Evolutionary conservation across 2,329 filamentous ascomycete species (phyloP).

Genomic region (Botrytis hyacinthi): DNA sequence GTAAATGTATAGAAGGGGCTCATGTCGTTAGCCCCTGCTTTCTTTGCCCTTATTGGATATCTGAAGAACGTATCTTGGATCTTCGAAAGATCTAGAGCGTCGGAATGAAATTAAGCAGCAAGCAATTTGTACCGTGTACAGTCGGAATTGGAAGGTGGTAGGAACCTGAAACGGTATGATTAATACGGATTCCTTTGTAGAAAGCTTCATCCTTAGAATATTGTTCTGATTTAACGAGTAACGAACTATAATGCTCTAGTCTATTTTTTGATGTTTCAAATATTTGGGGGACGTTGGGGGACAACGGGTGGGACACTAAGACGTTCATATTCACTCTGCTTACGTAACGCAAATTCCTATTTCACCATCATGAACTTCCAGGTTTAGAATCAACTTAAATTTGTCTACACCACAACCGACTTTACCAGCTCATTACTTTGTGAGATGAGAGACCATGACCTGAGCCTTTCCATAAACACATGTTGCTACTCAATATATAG

Average conservation of each 20-base stretch:
- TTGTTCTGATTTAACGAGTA: background rate
- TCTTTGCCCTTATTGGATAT: no score
- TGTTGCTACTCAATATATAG: background rate
- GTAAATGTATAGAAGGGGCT: background rate
- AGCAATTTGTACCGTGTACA: no score
- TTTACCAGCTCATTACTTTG: background rate
- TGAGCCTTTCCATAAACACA: background rate
- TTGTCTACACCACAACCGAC: background rate
- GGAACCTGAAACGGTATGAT: no score
- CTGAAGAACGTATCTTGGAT: no score
- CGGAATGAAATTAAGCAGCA: no score
- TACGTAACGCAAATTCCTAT: background rate
- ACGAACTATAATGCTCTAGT: no score
- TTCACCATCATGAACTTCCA: background rate
- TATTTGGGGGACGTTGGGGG: background rate
- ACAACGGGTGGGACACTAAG: background rate
- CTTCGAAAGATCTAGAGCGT: no score
- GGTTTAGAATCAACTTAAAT: background rate
- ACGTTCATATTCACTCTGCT: background rate
- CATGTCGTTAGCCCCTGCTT: background rate
- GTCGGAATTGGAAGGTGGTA: no score
- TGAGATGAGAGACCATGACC: background rate
- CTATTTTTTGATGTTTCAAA: background rate
- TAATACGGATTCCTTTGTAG: no score
- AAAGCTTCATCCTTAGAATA: background rate